Evolutionary conservation across 129 eudicot species (phyloP), one percentile per base, ranked within the genome.

Genomic region (Kitagawia praeruptora): DNA sequence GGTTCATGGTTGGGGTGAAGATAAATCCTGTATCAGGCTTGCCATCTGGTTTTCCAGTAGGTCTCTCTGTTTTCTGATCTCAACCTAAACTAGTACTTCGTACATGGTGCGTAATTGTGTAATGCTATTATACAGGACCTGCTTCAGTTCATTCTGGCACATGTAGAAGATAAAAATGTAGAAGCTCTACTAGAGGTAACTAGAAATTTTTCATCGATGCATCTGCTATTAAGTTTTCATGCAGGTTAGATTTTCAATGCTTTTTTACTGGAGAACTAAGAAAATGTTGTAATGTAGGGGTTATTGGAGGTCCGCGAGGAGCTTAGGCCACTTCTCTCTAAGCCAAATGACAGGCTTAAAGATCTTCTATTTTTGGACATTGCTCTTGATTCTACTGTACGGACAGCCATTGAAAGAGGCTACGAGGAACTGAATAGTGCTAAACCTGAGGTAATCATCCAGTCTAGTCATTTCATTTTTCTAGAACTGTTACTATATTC

Each of bases 1-100:
- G 98, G 77, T 93, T 93, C 85, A 96, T 96, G 99, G 99, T 96
- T 79, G 98, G 98, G 69, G 98, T 96, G 81, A 63, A 85, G 27
- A 92, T 92, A 89, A 91, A 89, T 86, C 92, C 99, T 70, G 85
- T 92, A 51, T 84, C 95, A 51, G 98, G 99, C 83, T 82, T 96
- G 87, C 96, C 99, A 54, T 89, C 97, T 75, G 97, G 97, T 77
- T 92, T 87, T 88, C 93, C 85, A 78, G 99, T 96, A 89, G 77
- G 79, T 80, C 78, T 54, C 70, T 53, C 37, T 27, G 75, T n/a
- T 40, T 82, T 80, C 46, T 58, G 31, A 82, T 77, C 10, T 23
- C 37, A 79, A 40, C 37, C 21, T 41, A 9, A 51, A 42, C 38
- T 58, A 34, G 58, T 34, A 27, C 39, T 76, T 75, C 12, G n/a